Base-by-base conservation (phyloP, 140 eudicot genomes). In the Bidens hawaiensis region DNA sequence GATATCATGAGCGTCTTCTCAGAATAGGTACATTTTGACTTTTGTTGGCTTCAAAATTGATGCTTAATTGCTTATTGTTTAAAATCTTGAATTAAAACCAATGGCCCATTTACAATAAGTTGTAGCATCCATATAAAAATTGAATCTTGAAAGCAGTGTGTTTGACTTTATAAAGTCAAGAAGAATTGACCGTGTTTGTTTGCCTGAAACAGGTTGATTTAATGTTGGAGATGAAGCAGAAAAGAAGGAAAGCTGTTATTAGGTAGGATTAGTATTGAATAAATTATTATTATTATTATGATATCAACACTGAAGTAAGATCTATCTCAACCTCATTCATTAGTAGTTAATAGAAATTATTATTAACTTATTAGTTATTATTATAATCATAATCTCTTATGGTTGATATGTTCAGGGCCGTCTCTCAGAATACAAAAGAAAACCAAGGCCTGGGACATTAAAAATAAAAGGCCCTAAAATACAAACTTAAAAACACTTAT, bases 1-100 rank as follows among this genome's bases (percentile, higher is more conserved):
- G 90, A 83, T 70, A 77, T 73, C 71, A 85, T 75, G 89, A 75
- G 85, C 70, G 90, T 82, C 40, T 86, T 60, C 57, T 71, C 84
- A n/a, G 77, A 85, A 62, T 82, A 86, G 87, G 87, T 85, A 85
- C 73, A 16, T 9, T 23, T 33, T 25, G 49, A 59, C 75, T 45
- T 59, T 5, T 14, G 60, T 46, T 70, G 64, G 42, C 56, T 19
- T 54, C 1, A 40, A 50, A 53, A 51, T 50, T 38, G 4, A 38
- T n/a, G n/a, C n/a, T n/a, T n/a, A n/a, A n/a, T n/a, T n/a, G n/a
- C n/a, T n/a, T n/a, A n/a, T n/a, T n/a, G n/a, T n/a, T n/a, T n/a
- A n/a, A n/a, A n/a, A n/a, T n/a, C n/a, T n/a, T n/a, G n/a, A n/a
- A 6, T 9, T 30, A 30, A 30, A 30, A 30, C 36, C 36, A 30